These are phyloP conservation scores for Cytospora schulzeri DNA, from an alignment of 2,329 filamentous ascomycete species.

Conservation along the genomic window DNA sequence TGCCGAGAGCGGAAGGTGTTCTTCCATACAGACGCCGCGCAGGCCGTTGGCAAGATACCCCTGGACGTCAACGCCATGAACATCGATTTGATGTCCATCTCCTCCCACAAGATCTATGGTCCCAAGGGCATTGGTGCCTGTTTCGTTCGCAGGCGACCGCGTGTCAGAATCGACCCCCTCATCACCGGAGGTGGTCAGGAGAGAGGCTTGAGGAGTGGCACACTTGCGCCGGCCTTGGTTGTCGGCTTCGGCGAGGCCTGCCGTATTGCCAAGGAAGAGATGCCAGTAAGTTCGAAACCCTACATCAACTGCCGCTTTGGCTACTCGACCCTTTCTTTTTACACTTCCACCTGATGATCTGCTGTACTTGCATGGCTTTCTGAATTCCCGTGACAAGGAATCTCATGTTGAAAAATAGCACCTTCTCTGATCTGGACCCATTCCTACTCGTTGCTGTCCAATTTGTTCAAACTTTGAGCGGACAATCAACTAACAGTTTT, in stretches of 20 bases:
- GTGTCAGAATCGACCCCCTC: slow-evolving; percentile 92
- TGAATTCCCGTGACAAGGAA: slow-evolving; percentile 69
- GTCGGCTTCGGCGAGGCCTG: slow-evolving; percentile 97
- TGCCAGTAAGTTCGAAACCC: slow-evolving; percentile 69
- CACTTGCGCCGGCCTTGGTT: slow-evolving; percentile 82
- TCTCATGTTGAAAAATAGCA: slow-evolving; percentile 66
- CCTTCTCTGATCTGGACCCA: slow-evolving; percentile 58
- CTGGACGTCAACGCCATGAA: slow-evolving; percentile 98
- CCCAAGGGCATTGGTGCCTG: slow-evolving; percentile 97
- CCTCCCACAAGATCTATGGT: slow-evolving; percentile 97
- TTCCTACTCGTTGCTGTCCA: slow-evolving; percentile 13
- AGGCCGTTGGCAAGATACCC: slow-evolving; percentile 98
- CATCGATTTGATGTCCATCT: slow-evolving; percentile 98
- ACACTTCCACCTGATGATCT: slow-evolving; percentile 69
- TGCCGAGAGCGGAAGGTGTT: slow-evolving; percentile 93
- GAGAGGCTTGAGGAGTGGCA: slow-evolving; percentile 90
- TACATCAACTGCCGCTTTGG: not conserved
- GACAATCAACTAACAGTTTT: not conserved
- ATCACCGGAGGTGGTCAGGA: slow-evolving; percentile 97
- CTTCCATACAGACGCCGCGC: slow-evolving; percentile 95
- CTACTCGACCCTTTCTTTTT: slow-evolving; percentile 21
- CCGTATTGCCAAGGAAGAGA: slow-evolving; percentile 85
- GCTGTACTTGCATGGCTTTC: slow-evolving; percentile 88
- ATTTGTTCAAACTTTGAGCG: slow-evolving; percentile 5
- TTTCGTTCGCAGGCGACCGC: slow-evolving; percentile 87